Percentiles rank a stretch among this genome's conserved stretches.
Conservation (phyloP, 2,329 filamentous ascomycete genomes). For the Aspergillus brunneoviolaceus region DNA sequence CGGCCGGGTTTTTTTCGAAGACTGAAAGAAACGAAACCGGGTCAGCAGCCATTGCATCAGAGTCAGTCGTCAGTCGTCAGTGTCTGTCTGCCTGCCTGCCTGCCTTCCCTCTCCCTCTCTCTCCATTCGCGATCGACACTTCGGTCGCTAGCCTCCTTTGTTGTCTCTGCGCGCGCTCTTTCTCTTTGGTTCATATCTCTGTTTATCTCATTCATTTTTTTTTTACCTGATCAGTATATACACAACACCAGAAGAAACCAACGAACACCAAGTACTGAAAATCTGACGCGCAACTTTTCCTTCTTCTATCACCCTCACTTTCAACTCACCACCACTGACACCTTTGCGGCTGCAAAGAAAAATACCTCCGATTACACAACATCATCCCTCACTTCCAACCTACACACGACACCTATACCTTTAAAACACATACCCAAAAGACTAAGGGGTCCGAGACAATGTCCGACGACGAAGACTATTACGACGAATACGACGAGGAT, state of each 20-base stretch:
- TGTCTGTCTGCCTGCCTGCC: background rate
- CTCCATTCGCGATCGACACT: background rate
- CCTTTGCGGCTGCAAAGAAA: too few species aligned
- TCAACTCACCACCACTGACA: too few species aligned
- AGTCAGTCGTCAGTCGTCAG: background rate
- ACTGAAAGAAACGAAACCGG: background rate
- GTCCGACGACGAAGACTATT: constrained; percentile 42
- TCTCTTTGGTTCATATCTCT: background rate
- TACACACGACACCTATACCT: too few species aligned
- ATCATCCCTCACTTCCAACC: background rate
- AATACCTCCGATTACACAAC: too few species aligned
- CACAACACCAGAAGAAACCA: background rate
- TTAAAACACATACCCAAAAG: background rate
- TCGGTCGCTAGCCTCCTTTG: background rate
- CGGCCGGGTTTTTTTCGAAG: constrained; percentile 2
- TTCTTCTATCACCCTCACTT: too few species aligned
- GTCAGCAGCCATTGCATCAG: constrained; percentile 1
- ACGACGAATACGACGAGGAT: constrained; percentile 39
- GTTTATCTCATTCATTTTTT: background rate
- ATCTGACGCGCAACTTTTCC: background rate
- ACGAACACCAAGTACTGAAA: background rate
- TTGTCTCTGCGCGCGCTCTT: background rate
- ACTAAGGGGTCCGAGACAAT: constrained; percentile 16
- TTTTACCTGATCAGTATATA: background rate
- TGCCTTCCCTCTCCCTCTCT: background rate